Base-by-base conservation (phyloP, 2,329 filamentous ascomycete species). In the Alternaria ethzedia region DNA sequence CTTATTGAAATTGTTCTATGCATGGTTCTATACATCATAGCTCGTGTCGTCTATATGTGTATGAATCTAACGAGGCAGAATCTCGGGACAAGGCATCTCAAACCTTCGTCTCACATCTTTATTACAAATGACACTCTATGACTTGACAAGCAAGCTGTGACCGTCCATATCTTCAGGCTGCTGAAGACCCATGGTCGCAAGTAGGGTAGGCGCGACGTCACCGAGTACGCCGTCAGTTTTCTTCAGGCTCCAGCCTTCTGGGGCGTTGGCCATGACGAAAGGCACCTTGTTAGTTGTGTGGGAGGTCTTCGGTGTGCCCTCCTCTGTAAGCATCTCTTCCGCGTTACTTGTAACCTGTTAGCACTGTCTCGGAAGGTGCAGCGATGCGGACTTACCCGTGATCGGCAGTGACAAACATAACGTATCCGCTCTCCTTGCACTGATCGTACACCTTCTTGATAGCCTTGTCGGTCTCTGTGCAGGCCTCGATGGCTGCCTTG, bases 251-350 rank as follows among this genome's bases (percentile, higher is more conserved):
- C 91, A 97, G 72, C 92, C 92, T 78, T 91, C 87, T 44, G 96
- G 96, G 9, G 94, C 94, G 80, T 98, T 99, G 79, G 94, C 93
- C 94, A 99, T 97, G 82, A 98, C 89, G 79, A 99, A 95, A 10
- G 96, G 96, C 57, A 99, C 96, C 82, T 96, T 96, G 88, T 99
- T 99, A 71, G 91, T 94, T 49, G 96, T 99, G 86, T 99, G 96
- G 55, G 92, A 95, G 9, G 96, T 99, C 89, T 99, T 99, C 74
- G 96, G 96, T 79, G 93, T 97, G 80, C 94, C 94, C 80, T 97
- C 92, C 73, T 92, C 85, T 79, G 94, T 98, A 83, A 98, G 91
- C 96, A 99, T 99, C 86, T 99, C 96, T 85, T 99, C 96, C 61
- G 96, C 96, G 78, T 99, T 99, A 76, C 86, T 87, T 58, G 17